These are phyloP conservation scores for Fusarium xylarioides DNA, from an alignment of 2,329 filamentous ascomycete genomes.

Conservation along the genomic window DNA sequence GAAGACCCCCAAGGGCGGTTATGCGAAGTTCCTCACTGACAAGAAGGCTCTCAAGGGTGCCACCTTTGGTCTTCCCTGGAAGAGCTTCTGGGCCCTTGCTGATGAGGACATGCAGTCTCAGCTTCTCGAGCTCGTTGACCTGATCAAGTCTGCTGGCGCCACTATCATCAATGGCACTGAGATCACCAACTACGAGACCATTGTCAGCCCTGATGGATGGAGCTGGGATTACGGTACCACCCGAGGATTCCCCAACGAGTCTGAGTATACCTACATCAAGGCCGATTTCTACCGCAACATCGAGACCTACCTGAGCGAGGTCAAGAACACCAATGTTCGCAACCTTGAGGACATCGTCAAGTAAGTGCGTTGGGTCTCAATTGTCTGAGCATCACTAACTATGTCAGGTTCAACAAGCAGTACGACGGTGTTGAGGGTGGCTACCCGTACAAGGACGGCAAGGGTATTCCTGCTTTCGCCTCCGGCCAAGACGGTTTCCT, in stretches of 20 bases:
- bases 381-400: neutral
- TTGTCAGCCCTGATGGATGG: constrained; percentile 74
- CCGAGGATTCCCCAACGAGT: constrained; percentile 74
- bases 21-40: constrained; percentile 63
- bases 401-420: constrained; percentile 70
- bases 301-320: constrained; percentile 67
- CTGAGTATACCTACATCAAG: constrained; percentile 77
- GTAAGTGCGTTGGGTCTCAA: constrained; percentile 46
- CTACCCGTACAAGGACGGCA: constrained; percentile 59
- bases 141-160: constrained; percentile 69
- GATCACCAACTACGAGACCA: constrained; percentile 67
- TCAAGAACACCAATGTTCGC: constrained; percentile 68
- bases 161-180: constrained; percentile 76
- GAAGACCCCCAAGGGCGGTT: constrained; percentile 64
- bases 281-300: constrained; percentile 74
- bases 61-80: constrained; percentile 76
- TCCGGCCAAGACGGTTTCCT: constrained; percentile 78
- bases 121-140: constrained; percentile 57
- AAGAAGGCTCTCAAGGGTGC: constrained; percentile 66
- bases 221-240: constrained; percentile 74
- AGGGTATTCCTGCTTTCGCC: constrained; percentile 66
- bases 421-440: constrained; percentile 75
- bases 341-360: constrained; percentile 72
- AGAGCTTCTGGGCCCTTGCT: constrained; percentile 73
- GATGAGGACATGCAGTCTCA: constrained; percentile 63